Conservation (phyloP, 2,329 filamentous ascomycete species). For the Cordyceps cateniannulata region DNA sequence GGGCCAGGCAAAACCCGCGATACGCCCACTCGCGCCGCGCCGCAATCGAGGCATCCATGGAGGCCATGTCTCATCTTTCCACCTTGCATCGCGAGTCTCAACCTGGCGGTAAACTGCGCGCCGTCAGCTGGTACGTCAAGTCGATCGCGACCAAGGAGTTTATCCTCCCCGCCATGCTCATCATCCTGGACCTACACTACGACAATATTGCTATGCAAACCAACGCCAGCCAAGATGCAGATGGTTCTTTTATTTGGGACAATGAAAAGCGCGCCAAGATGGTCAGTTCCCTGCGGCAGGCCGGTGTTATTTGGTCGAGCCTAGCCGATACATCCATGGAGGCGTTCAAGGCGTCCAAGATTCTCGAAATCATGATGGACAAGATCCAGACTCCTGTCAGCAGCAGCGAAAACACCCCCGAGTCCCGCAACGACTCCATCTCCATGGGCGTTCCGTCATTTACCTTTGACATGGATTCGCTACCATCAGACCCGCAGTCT, state of each 20-base stretch:
- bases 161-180: slow-evolving; percentile 75
- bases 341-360: slow-evolving; percentile 75
- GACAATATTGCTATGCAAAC: slow-evolving; percentile 44
- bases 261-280: slow-evolving; percentile 63
- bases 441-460: slow-evolving; percentile 22
- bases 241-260: slow-evolving; percentile 49
- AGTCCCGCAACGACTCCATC: slow-evolving; percentile 14
- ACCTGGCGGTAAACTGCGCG: slow-evolving; percentile 62
- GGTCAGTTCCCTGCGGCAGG: slow-evolving; percentile 65
- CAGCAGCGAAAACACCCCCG: slow-evolving; percentile 13
- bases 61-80: slow-evolving; percentile 70
- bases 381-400: slow-evolving; percentile 50
- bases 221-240: slow-evolving; percentile 33
- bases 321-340: slow-evolving; percentile 76
- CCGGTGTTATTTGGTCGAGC: slow-evolving; percentile 72
- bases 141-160: slow-evolving; percentile 81
- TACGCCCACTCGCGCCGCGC: slow-evolving; percentile 79
- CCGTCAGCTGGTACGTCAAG: slow-evolving; percentile 71
- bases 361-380: slow-evolving; percentile 77
- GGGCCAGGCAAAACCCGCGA: slow-evolving; percentile 68
- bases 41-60: slow-evolving; percentile 81
- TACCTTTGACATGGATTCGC: slow-evolving; percentile 32
- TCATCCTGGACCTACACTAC: slow-evolving; percentile 76
- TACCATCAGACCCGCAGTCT: slow-evolving; percentile 19
- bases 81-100: slow-evolving; percentile 70